A percentile compares a stretch with the other conserved stretches of the same genome.
Evolutionary conservation across 139 green algal species (phyloP).

Genomic region (Chlamydomonas schloesseri): DNA sequence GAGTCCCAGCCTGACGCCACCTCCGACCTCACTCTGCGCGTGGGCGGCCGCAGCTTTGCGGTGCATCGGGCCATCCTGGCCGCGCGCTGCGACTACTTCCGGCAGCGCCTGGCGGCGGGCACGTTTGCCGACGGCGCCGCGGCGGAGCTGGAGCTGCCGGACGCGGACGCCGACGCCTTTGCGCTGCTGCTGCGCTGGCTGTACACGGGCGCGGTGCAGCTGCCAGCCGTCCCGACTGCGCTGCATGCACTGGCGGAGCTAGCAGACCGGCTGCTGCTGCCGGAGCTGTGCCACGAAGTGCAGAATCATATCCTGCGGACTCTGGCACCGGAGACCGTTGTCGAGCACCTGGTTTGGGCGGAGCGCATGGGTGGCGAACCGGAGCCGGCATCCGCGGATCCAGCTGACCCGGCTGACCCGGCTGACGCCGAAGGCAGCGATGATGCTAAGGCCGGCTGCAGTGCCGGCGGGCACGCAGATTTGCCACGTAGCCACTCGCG

Average conservation of each 20-base stretch:
- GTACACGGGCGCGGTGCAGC: too few species aligned
- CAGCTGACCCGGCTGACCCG: too few species aligned
- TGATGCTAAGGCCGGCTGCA: too few species aligned
- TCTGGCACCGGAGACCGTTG: not conserved
- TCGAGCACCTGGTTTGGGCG: not conserved
- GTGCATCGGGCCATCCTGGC: not conserved
- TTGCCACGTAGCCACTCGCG: too few species aligned
- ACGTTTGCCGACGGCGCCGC: not conserved
- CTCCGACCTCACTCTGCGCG: not conserved
- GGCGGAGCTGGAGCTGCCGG: not conserved
- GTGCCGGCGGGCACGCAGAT: too few species aligned
- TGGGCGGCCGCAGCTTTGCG: not conserved
- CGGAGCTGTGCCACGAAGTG: not conserved
- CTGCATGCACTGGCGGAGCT: too few species aligned
- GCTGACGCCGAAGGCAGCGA: too few species aligned
- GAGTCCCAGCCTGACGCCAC: too few species aligned
- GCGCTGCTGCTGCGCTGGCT: not conserved
- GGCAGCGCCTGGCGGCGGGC: not conserved
- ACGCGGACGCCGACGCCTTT: not conserved
- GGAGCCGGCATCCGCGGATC: too few species aligned
- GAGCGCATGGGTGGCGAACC: not conserved
- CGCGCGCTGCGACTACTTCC: conserved; percentile 20
- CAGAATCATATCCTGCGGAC: not conserved
- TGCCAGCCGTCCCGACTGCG: too few species aligned
- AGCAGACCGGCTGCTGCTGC: too few species aligned